Evolutionary conservation across 495 filamentous ascomycete species (phyloP).

Genomic region (Xylaria sp.): DNA sequence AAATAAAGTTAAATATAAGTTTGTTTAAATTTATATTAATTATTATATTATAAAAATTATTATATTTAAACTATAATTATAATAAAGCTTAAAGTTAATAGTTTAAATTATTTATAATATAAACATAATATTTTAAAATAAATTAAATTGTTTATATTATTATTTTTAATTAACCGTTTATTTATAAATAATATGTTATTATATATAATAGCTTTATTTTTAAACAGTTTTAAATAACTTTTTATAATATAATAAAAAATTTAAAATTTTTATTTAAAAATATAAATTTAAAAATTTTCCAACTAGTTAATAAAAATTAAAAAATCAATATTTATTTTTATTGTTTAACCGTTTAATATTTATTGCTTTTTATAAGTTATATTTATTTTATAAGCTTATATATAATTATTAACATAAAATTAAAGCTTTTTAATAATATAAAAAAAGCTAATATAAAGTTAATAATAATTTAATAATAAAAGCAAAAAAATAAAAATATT

Average conservation of each 20-base stretch:
- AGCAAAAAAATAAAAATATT: background rate
- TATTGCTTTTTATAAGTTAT: background rate
- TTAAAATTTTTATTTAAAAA: background rate
- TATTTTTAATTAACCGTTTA: too few species aligned
- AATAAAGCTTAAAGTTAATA: too few species aligned
- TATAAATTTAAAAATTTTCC: background rate
- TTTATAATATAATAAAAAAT: too few species aligned
- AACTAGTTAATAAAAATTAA: background rate
- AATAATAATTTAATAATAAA: background rate
- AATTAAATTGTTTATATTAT: background rate
- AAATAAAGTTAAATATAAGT: too few species aligned
- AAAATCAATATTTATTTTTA: background rate
- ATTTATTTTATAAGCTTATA: background rate
- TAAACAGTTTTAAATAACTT: too few species aligned
- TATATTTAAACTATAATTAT: background rate
- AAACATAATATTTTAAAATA: background rate
- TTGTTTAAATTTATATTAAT: background rate
- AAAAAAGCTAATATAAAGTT: background rate
- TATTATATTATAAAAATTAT: background rate
- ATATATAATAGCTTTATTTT: too few species aligned
- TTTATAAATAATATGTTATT: too few species aligned
- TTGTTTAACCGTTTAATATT: background rate
- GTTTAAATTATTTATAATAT: too few species aligned
- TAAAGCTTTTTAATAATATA: too few species aligned
- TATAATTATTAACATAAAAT: too few species aligned